A percentile compares a stretch with the other conserved stretches of the same genome.
Conservation (phyloP, 139 green algal genomes). For the Chlorokybus atmophyticus region DNA sequence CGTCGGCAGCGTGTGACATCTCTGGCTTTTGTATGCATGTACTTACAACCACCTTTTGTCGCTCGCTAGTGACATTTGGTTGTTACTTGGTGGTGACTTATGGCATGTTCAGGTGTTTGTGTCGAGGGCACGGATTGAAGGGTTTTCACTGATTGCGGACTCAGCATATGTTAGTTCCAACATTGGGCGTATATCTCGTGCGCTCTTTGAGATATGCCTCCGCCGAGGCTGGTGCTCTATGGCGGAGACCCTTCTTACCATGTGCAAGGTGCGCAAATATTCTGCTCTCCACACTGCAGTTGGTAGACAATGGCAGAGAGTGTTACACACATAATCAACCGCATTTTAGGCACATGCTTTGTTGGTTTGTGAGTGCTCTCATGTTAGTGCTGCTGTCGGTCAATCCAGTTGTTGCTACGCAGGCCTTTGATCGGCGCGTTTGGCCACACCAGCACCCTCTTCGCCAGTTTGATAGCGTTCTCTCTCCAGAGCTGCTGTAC, state of each 20-base stretch:
- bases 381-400: too few relatives aligned
- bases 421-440: slow-evolving; percentile 68
- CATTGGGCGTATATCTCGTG: slow-evolving; percentile 69
- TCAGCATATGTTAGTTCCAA: slow-evolving; percentile 83
- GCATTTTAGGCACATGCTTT: too few relatives aligned
- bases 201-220: slow-evolving; percentile 87
- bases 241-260: slow-evolving; percentile 20
- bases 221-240: slow-evolving; percentile 50
- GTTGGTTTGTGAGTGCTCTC: too few relatives aligned
- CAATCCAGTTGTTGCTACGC: too few relatives aligned
- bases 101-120: slow-evolving; percentile 60
- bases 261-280: too few relatives aligned
- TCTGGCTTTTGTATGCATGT: too few relatives aligned
- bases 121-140: slow-evolving; percentile 55
- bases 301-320: too few relatives aligned
- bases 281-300: too few relatives aligned
- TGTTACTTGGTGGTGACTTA: background rate
- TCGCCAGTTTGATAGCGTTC: slow-evolving; percentile 64
- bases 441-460: slow-evolving; percentile 82
- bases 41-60: too few relatives aligned
- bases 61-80: slow-evolving; percentile 2
- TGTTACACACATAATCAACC: too few relatives aligned
- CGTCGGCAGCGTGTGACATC: too few relatives aligned
- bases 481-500: slow-evolving; percentile 50
- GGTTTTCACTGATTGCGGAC: slow-evolving; percentile 84